These are phyloP conservation scores for Neohortaea acidophila DNA, from an alignment of 495 filamentous ascomycete species.

Conservation along the genomic window DNA sequence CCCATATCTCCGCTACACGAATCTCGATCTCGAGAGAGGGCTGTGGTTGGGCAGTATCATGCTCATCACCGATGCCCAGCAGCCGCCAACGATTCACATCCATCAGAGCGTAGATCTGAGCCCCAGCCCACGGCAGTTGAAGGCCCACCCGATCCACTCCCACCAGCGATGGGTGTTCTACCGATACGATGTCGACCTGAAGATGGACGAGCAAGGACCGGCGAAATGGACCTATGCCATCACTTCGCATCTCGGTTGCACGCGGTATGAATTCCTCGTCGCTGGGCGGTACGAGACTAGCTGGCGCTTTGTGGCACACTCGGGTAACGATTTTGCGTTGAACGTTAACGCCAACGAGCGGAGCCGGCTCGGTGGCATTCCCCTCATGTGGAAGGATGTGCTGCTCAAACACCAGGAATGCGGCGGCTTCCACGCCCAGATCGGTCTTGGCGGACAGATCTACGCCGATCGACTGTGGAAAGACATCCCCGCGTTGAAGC, in stretches of 20 bases:
- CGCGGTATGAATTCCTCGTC: conserved; percentile 94
- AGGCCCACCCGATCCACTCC: conserved; percentile 64
- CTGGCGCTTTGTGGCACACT: conserved; percentile 95
- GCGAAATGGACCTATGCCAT: conserved; percentile 98
- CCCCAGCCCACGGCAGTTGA: conserved; percentile 81
- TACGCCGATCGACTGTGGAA: conserved; percentile 95
- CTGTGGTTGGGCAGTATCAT: conserved; percentile 74
- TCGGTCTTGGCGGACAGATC: conserved; percentile 86
- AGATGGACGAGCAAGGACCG: conserved; percentile 67
- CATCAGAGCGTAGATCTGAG: conserved; percentile 83
- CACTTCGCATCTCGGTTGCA: conserved; percentile 90
- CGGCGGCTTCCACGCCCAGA: conserved; percentile 84
- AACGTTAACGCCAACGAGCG: conserved; percentile 75
- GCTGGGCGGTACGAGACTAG: conserved; percentile 76
- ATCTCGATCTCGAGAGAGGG: conserved; percentile 89
- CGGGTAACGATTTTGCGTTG: conserved; percentile 85
- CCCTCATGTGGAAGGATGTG: conserved; percentile 98
- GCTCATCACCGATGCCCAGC: conserved; percentile 74
- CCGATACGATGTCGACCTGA: conserved; percentile 82
- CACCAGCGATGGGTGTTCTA: conserved; percentile 94
- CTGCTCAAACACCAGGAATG: conserved; percentile 94
- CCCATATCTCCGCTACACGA: conserved; percentile 85
- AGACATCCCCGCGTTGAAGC: conserved; percentile 77
- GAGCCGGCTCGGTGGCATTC: conserved; percentile 66
- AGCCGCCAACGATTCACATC: conserved; percentile 85